Evolutionary conservation across 208 protist species (phyloP).

Genomic region (Leishmania guyanensis): DNA sequence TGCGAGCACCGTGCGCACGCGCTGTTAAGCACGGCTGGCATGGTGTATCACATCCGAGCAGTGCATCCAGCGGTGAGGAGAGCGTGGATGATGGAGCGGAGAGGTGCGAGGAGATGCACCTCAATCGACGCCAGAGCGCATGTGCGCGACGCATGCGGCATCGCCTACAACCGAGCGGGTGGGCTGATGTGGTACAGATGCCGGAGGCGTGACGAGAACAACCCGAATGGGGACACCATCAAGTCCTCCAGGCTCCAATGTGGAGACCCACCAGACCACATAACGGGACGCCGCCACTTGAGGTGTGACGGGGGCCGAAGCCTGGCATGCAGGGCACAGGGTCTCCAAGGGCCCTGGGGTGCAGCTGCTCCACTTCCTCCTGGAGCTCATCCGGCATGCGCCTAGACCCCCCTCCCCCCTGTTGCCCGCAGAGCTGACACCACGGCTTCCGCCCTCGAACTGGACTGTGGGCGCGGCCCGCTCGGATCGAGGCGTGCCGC

Average conservation of each 20-base stretch:
- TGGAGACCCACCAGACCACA: neutral
- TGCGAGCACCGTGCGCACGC: no score
- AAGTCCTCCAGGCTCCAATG: neutral
- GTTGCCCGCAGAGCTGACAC: neutral
- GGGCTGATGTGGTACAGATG: neutral
- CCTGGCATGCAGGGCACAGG: neutral
- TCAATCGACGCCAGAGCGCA: neutral
- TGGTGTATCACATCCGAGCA: no score
- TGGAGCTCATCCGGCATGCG: neutral
- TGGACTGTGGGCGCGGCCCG: no score
- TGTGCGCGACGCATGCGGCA: neutral
- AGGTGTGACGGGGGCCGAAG: neutral
- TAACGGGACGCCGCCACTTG: neutral
- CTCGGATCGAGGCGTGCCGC: no score
- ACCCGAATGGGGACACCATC: neutral
- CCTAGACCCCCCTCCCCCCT: neutral
- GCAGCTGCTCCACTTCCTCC: neutral
- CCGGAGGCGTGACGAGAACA: neutral
- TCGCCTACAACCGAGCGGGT: neutral
- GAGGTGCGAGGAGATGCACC: neutral
- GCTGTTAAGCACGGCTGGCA: no score
- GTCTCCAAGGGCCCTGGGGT: neutral
- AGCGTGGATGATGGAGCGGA: neutral
- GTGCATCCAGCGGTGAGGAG: no score
- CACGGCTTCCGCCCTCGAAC: neutral